Evolutionary conservation across 2,329 filamentous ascomycete species (phyloP).

Genomic region (Penicillium palitans): DNA sequence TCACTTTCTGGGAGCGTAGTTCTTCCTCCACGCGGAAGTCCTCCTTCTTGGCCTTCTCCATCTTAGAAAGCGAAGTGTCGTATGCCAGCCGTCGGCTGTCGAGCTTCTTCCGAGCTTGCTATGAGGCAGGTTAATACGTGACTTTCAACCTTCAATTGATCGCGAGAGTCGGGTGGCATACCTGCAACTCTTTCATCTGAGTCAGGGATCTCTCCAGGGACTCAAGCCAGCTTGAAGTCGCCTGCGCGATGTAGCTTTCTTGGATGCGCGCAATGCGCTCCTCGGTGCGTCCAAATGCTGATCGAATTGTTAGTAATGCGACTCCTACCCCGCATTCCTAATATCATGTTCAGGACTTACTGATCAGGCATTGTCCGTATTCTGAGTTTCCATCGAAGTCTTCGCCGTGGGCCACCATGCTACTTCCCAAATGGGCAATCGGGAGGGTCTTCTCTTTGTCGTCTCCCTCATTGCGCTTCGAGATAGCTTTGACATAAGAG

Average conservation of each 20-base stretch:
- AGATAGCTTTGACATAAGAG: conserved; percentile 82
- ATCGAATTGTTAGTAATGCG: conserved; percentile 4
- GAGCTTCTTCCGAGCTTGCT: conserved; percentile 87
- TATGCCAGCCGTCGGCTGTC: conserved; percentile 86
- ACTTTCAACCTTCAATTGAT: background rate
- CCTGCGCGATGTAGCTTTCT: conserved; percentile 75
- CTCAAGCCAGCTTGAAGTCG: conserved; percentile 83
- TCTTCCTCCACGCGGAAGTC: conserved; percentile 94
- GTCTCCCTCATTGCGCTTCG: conserved; percentile 78
- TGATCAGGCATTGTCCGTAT: conserved; percentile 80
- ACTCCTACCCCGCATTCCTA: background rate
- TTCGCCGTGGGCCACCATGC: conserved; percentile 85
- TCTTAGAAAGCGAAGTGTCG: conserved; percentile 83
- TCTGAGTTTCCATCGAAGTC: conserved; percentile 90
- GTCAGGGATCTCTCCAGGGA: conserved; percentile 84
- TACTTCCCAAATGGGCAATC: conserved; percentile 74
- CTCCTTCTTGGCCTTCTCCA: conserved; percentile 91
- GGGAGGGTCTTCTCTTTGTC: conserved; percentile 87
- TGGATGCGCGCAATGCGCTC: conserved; percentile 84
- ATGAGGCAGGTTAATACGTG: conserved; percentile 13
- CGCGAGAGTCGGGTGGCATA: conserved; percentile 44
- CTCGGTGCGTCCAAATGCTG: conserved; percentile 78
- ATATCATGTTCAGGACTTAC: conserved; percentile 47
- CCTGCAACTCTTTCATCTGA: conserved; percentile 98
- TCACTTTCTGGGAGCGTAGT: conserved; percentile 83